Percentiles rank a stretch among this genome's conserved stretches.
These are phyloP conservation scores for Chlorokybus atmophyticus DNA, from an alignment of 139 green algal genomes.

Conservation along the genomic window DNA sequence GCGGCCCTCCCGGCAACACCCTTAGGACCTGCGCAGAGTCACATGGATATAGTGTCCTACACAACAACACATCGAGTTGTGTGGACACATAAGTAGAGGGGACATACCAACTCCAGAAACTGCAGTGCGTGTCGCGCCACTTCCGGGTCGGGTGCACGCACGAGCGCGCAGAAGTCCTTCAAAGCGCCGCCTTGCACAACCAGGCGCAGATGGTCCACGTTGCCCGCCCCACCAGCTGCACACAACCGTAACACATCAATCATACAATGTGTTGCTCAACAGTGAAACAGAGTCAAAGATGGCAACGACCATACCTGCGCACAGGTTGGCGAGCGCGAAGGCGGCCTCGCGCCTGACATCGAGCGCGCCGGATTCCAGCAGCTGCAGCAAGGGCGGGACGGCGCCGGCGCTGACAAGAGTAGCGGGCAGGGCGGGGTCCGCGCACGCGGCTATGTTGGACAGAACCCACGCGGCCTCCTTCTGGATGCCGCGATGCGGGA, in stretches of 20 bases:
- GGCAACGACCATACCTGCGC: neutral
- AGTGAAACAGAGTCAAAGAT: neutral
- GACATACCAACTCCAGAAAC: slow-evolving; percentile 23
- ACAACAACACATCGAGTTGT: neutral
- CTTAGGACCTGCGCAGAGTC: slow-evolving; percentile 21
- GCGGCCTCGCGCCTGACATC: slow-evolving; percentile 22
- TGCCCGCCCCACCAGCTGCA: neutral
- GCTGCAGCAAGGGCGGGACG: slow-evolving; percentile 7
- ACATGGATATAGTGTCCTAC: no score
- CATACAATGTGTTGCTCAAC: neutral
- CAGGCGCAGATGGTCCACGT: slow-evolving; percentile 1
- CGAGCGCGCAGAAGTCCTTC: slow-evolving; percentile 12
- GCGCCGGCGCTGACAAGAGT: slow-evolving; percentile 4
- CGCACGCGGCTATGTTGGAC: slow-evolving; percentile 21
- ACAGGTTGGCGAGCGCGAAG: slow-evolving; percentile 15
- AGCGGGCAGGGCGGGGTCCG: slow-evolving; percentile 10
- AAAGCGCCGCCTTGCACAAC: slow-evolving; percentile 13
- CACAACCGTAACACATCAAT: neutral
- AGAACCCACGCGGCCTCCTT: slow-evolving; percentile 25
- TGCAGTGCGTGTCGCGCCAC: slow-evolving; percentile 16
- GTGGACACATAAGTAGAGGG: neutral
- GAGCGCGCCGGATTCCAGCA: slow-evolving; percentile 7
- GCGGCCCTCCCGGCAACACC: slow-evolving; percentile 11
- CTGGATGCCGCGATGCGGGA: no score
- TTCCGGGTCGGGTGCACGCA: slow-evolving; percentile 19